Conservation (phyloP, 116 monocot species). For the Phalaenopsis hybrid region DNA sequence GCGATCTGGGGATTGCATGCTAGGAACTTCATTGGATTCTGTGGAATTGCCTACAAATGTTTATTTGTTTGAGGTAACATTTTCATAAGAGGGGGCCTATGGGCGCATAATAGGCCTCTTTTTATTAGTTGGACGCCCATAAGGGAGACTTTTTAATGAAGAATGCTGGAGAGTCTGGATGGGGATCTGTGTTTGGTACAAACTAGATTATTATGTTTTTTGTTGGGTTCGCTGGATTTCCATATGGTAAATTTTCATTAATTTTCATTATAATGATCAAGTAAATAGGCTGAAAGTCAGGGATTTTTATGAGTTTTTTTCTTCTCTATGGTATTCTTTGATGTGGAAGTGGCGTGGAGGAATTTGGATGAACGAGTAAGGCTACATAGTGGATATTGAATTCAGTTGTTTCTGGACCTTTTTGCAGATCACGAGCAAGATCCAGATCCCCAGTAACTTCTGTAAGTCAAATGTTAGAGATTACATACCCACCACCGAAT, state of each 20-base stretch:
- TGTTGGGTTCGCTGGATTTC: neutral
- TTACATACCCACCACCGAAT: no score
- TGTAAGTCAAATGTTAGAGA: constrained; percentile 25
- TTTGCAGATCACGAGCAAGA: constrained; percentile 86
- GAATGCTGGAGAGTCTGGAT: neutral
- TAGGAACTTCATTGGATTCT: constrained; percentile 45
- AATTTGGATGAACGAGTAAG: constrained; percentile 42
- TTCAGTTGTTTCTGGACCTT: constrained; percentile 60
- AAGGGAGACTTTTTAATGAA: no score
- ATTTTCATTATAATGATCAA: constrained; percentile 2
- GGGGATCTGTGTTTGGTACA: constrained; percentile 1
- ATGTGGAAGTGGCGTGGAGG: constrained; percentile 32
- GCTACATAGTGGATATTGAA: constrained; percentile 50
- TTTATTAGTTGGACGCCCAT: no score
- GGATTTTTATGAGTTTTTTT: neutral
- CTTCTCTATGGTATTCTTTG: constrained; percentile 21
- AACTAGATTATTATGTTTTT: neutral
- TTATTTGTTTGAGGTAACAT: constrained; percentile 18
- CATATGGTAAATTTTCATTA: neutral
- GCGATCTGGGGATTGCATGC: constrained; percentile 47
- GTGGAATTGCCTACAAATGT: constrained; percentile 13
- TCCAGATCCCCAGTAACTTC: constrained; percentile 54
- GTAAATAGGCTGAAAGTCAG: neutral
- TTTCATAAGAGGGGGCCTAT: constrained; percentile 15
- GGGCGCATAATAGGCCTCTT: neutral